Percentiles rank a stretch among this genome's conserved stretches.
Evolutionary conservation across 1,139 yeast species (phyloP).

Genomic region (Diutina catenulata): DNA sequence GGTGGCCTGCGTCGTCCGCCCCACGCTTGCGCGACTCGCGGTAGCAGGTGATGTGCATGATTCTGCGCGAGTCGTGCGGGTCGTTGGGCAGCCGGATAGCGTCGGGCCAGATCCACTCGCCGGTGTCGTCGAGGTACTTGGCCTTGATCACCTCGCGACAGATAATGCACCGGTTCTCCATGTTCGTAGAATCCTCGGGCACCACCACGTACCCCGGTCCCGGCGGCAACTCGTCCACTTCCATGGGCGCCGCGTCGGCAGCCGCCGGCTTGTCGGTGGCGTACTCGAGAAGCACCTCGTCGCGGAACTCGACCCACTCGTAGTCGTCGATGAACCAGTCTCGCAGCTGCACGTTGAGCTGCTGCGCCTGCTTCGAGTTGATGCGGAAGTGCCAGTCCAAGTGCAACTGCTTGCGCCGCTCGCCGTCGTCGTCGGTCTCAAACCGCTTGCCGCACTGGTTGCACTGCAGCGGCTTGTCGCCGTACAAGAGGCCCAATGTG

Average conservation of each 20-base stretch:
- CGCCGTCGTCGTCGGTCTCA: constrained; percentile 48
- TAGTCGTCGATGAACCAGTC: constrained; percentile 71
- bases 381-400: constrained; percentile 96
- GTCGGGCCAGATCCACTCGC: constrained; percentile 93
- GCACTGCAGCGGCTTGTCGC: constrained; percentile 67
- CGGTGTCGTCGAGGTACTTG: constrained; percentile 75
- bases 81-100: constrained; percentile 62
- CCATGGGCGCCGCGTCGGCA: constrained; percentile 6
- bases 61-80: constrained; percentile 22
- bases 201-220: constrained; percentile 40
- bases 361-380: constrained; percentile 54
- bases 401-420: constrained; percentile 43
- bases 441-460: constrained; percentile 86
- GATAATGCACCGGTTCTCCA: constrained; percentile 68
- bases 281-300: constrained; percentile 37
- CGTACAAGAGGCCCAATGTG: constrained; percentile 33
- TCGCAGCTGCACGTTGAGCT: constrained; percentile 49
- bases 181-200: constrained; percentile 58
- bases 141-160: constrained; percentile 79
- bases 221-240: constrained; percentile 9
- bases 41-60: constrained; percentile 76
- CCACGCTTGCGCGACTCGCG: constrained; percentile 48
- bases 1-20: constrained; percentile 28
- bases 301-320: constrained; percentile 68
- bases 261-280: constrained; percentile 6